Base-by-base conservation (phyloP, 257 asterid species). In the Nicotiana benthamiana region DNA sequence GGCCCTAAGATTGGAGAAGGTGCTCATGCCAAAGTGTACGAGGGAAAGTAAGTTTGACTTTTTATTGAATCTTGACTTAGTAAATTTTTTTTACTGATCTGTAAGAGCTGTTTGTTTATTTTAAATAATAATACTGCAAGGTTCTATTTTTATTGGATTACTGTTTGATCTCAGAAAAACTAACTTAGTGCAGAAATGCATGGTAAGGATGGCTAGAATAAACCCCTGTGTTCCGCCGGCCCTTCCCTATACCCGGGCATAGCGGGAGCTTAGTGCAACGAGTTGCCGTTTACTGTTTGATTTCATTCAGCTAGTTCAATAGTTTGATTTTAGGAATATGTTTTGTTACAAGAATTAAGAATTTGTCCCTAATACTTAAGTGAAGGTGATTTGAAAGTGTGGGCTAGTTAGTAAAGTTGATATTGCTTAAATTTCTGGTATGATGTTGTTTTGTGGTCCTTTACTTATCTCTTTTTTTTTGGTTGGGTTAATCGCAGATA, bases 1-100 rank as follows among this genome's bases (percentile, higher is more conserved):
- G 98, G 98, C 80, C 97, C 98, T 30, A 94, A 94, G 92, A 90
- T 94, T 86, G 97, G 97, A 84, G 98, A 94, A 84, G 98, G 97
- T 83, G 98, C 97, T 59, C 98, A 94, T 89, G 98, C 97, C 82
- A 94, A 94, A 85, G 98, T 94, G 56, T 94, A 94, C 52, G 97
- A 94, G 83, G 97, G 97, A 81, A 94, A 93, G 97, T 93, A 85
- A 91, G 98, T 93, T 86, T 87, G 48, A 86, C 88, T 83, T 83
- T 84, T 52, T 59, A n/a, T 9, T 61, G 43, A 4, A 52, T 63
- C 63, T 66, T 81, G 43, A 56, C 67, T 46, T 75, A 57, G 75
- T 72, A 79, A 30, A 67, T 80, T 59, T 85, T 46, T 63, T 18
- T 16, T 36, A 28, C 26, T 83, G 40, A 51, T 51, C 56, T 51